Evolutionary conservation across 2,329 filamentous ascomycete species (phyloP).

Genomic region (Trichoderma harzianum): DNA sequence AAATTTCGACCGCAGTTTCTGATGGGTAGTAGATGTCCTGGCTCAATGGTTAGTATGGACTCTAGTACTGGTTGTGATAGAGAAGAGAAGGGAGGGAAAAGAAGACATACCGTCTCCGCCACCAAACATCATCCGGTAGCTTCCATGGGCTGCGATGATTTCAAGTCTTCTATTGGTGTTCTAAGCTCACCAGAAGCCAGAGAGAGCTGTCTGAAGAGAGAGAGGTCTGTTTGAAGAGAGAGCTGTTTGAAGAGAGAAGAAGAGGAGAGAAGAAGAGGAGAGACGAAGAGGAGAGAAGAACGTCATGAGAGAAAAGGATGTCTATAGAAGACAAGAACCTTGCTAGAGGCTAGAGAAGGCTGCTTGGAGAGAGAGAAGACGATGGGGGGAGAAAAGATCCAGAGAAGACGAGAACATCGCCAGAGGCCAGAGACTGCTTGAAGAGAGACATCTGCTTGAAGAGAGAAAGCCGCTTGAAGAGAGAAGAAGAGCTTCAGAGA

Average conservation of each 20-base stretch:
- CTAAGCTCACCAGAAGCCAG: neutral
- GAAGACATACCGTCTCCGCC: neutral
- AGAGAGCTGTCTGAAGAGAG: too few relatives aligned
- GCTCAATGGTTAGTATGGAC: neutral
- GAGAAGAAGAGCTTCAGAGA: neutral
- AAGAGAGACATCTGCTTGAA: too few relatives aligned
- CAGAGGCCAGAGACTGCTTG: too few relatives aligned
- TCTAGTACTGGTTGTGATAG: neutral
- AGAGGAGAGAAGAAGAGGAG: too few relatives aligned
- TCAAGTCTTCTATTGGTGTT: neutral
- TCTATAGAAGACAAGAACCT: neutral
- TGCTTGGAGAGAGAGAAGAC: too few relatives aligned
- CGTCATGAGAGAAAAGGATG: too few relatives aligned
- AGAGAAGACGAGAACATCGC: too few relatives aligned
- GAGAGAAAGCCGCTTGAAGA: neutral
- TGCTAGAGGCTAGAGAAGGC: too few relatives aligned
- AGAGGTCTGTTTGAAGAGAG: too few relatives aligned
- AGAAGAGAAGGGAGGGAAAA: neutral
- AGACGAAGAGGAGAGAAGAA: too few relatives aligned
- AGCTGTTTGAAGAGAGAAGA: too few relatives aligned
- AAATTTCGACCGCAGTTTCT: neutral
- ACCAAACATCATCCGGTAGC: neutral
- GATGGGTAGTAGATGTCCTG: neutral
- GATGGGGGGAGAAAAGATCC: too few relatives aligned
- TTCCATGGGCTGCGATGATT: neutral